Percentiles rank a stretch among this genome's conserved stretches.
These are phyloP conservation scores for Pseudozyma tsukubaensis DNA, from an alignment of 1,284 basidiomycete genomes.

Conservation along the genomic window DNA sequence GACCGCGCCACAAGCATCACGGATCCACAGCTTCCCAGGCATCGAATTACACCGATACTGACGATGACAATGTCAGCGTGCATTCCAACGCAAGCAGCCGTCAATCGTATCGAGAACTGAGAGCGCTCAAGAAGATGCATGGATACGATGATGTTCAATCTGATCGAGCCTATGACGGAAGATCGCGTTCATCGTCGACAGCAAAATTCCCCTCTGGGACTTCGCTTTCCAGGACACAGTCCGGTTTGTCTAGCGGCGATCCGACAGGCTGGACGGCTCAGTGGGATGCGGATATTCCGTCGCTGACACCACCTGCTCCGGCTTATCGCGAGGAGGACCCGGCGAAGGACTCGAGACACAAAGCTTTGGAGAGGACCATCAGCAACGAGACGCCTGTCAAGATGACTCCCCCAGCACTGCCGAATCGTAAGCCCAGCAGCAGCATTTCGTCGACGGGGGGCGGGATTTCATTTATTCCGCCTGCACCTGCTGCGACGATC, in stretches of 20 bases:
- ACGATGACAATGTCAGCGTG: conserved; percentile 44
- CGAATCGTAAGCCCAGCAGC: conserved; percentile 32
- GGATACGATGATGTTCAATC: conserved; percentile 24
- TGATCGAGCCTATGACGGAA: conserved; percentile 9
- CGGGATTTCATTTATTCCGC: conserved; percentile 45
- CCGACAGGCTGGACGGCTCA: conserved; percentile 20
- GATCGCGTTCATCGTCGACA: conserved; percentile 12
- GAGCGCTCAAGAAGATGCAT: conserved; percentile 38
- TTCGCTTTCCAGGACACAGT: conserved; percentile 6
- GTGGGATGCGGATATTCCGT: conserved; percentile 47
- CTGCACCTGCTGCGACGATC: conserved; percentile 39
- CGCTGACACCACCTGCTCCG: conserved; percentile 43
- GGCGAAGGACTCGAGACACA: conserved; percentile 19
- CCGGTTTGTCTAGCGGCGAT: conserved; percentile 8
- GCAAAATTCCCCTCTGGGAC: conserved; percentile 15
- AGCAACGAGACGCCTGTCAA: conserved; percentile 15
- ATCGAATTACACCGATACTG: conserved; percentile 35
- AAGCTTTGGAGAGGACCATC: conserved; percentile 18
- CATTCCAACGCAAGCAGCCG: conserved; percentile 46
- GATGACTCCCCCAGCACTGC: conserved; percentile 15
- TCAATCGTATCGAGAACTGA: conserved; percentile 40
- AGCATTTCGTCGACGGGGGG: conserved; percentile 40
- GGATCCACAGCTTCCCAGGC: conserved; percentile 11
- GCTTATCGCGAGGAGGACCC: conserved; percentile 31
- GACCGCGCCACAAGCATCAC: conserved; percentile 14